Evolutionary conservation across 257 asterid species (phyloP), one percentile per base, ranked within the genome.

Genomic region (Ajuga chamaepitys): DNA sequence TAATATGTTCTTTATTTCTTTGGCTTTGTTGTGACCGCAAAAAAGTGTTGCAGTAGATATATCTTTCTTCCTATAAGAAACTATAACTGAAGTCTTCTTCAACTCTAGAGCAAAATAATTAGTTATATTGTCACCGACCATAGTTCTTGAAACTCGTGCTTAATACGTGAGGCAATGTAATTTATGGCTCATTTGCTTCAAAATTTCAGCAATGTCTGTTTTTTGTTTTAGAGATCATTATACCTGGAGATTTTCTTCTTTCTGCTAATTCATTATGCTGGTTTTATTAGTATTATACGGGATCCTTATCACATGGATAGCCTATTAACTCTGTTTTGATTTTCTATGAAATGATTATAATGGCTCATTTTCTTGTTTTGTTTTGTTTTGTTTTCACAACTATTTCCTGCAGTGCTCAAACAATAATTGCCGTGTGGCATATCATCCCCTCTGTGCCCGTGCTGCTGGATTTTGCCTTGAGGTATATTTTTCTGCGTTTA

Each of bases 371-470:
- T n/a, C n/a, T n/a, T n/a, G 64, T 62, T 26, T 42, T 85, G 37
- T 71, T 7, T 30, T 26, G 65, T 66, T 34, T 16, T 25, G 1
- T 24, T 24, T 5, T 63, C 35, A 62, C 40, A 46, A 52, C 65
- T 72, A 48, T 53, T 25, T 68, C n/a, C 68, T 78, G 76, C 95
- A 94, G 99, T 94, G 99, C 74, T 94, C 96, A 53, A 90, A 94
- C 79, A 44, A 62, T 69, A 77, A 75, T 67, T 94, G 99, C 53
- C 71, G 92, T 57, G 97, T 90, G 77, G 88, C 99, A 47, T 94
- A 79, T 77, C 99, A 94, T 78, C 99, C 99, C 68, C 96, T 94
- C 38, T 94, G 99, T 82, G 99, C 99, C 28, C 96, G 99, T 75
- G 99, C 86, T 70, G 99, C 99, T 48, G 99, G 99, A 58, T 94